These are phyloP conservation scores for Ordospora pajunii DNA, from an alignment of 371 early-diverging fungal genomes.

Conservation along the genomic window DNA sequence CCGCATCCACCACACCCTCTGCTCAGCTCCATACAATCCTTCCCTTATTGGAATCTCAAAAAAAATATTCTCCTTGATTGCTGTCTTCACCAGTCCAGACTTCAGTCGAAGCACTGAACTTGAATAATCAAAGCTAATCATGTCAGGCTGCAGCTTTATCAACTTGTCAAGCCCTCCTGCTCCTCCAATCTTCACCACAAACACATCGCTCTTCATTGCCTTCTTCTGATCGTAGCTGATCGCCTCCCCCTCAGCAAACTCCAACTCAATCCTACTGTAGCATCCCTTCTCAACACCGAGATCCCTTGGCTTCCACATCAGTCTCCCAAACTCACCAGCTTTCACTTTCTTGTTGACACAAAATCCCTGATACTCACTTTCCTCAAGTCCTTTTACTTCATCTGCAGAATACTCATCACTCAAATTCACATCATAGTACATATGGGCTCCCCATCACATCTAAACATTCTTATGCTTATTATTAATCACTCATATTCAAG, in stretches of 20 bases:
- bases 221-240: neutral
- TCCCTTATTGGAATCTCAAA: slow-evolving; percentile 22
- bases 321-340: neutral
- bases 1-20: slow-evolving; percentile 21
- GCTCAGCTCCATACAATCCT: slow-evolving; percentile 4
- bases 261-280: neutral
- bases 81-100: neutral
- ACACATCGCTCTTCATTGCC: neutral
- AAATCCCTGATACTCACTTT: slow-evolving; percentile 17
- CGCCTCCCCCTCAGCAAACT: neutral
- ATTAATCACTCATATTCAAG: neutral
- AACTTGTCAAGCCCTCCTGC: neutral
- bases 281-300: neutral
- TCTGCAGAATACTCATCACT: neutral
- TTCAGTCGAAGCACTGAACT: neutral
- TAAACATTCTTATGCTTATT: too few species aligned
- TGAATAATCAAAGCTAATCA: slow-evolving; percentile 25
- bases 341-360: slow-evolving; percentile 2
- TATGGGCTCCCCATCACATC: neutral
- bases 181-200: neutral
- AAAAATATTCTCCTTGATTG: slow-evolving; percentile 27
- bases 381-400: neutral
- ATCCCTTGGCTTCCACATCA: neutral
- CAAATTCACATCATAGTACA: slow-evolving; percentile 25
- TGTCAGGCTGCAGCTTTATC: slow-evolving; percentile 13